Evolutionary conservation across 306 rosid species (phyloP).

Genomic region (Sphenostylis stenocarpa): DNA sequence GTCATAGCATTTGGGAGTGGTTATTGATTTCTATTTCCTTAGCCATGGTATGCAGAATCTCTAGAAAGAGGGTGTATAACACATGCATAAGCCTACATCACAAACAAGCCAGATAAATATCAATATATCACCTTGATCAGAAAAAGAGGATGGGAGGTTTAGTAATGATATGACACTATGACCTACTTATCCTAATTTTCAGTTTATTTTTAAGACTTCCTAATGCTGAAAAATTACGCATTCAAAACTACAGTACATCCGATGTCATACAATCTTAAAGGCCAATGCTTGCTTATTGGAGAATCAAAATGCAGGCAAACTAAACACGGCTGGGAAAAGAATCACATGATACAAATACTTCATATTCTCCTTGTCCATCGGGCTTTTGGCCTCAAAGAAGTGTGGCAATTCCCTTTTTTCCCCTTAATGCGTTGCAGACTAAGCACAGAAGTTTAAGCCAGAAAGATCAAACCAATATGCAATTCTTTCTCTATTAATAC

Average conservation of each 20-base stretch:
- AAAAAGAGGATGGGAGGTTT: not conserved
- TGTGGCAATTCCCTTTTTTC: not conserved
- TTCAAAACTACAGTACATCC: not conserved
- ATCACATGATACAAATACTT: not conserved
- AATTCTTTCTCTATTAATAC: conserved; percentile 5
- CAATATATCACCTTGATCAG: not conserved
- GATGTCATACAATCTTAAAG: not conserved
- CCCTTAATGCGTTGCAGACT: not conserved
- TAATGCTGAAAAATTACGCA: not conserved
- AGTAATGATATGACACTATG: not conserved
- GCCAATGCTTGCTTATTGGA: not conserved
- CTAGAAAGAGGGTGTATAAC: not conserved
- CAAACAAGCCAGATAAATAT: not conserved
- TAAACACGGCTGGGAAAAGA: not conserved
- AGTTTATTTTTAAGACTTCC: conserved; percentile 5
- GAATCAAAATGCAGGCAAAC: not conserved
- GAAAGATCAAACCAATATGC: not conserved
- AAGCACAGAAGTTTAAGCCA: not conserved
- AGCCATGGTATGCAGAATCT: not conserved
- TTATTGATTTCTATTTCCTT: not conserved
- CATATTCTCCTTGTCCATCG: not conserved
- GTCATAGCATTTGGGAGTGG: not conserved
- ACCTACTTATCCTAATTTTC: not conserved
- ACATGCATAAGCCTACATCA: not conserved
- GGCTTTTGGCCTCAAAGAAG: not conserved